Base-by-base conservation (phyloP, 257 asterid species). In the Lycium barbarum region DNA sequence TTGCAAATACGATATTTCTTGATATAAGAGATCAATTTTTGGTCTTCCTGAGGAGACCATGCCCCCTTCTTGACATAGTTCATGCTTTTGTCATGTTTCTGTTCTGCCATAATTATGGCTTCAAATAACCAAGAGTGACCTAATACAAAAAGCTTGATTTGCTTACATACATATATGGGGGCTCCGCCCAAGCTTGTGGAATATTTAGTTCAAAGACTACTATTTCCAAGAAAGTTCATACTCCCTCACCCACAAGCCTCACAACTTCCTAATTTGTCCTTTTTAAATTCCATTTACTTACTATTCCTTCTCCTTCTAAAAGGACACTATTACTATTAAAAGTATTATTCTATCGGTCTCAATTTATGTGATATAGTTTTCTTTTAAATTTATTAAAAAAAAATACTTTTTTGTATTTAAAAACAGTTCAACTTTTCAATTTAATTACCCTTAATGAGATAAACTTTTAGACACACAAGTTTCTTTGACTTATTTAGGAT, bases 41-140 rank as follows among this genome's bases (percentile, higher is more conserved):
- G 38, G 51, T 83, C 85, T 83, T 83, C 85, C 17, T 83, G 55
- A 22, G 73, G 80, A 47, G 53, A 65, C 85, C 85, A 83, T 0
- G 85, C 80, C 1, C 80, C 85, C 7, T 65, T 83, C 51, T 51
- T 83, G 3, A 54, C 26, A 33, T 45, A 13, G 55, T 9, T 67
- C 80, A 51, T 49, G 33, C 7, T 83, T 20, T 58, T 58, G 63
- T 2, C 22, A 17, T 67, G 51, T 36, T 67, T n/a, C 0, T 45
- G 49, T 51, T 51, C 40, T 22, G 0, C 71, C 71, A 63, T 26
- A 26, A 63, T 15, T 63, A 10, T 63, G 5, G 35, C 9, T 66
- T 66, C 33, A 43, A 49, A 26, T 26, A 26, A 12, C 45, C 47
- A 33, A 66, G n/a, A 33, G 43, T 66, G 7, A 66, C 9, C 45